Conservation (phyloP, 768 basidiomycete species). For the Boletellus emodensis region DNA sequence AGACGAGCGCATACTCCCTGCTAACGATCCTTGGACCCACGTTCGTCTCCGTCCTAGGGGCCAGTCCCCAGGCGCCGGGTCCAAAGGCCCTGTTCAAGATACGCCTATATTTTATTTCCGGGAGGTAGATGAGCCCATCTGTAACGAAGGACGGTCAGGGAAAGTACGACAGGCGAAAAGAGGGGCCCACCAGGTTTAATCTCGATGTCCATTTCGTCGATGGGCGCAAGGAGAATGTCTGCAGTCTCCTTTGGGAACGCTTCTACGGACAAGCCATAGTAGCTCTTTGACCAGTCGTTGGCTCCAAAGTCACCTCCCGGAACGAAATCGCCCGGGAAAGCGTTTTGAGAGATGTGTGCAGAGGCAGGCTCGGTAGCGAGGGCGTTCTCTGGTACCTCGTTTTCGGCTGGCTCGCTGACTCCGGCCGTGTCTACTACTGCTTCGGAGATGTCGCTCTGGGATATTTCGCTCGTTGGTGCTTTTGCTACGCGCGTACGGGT, state of each 20-base stretch:
- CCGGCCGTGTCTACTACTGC: constrained; percentile 19
- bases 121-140: constrained; percentile 94
- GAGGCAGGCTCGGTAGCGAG: constrained; percentile 12
- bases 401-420: constrained; percentile 9
- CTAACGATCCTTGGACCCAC: constrained; percentile 86
- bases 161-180: background rate
- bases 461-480: constrained; percentile 30
- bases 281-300: constrained; percentile 89
- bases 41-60: constrained; percentile 88
- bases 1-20: constrained; percentile 92
- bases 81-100: constrained; percentile 92
- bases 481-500: constrained; percentile 22
- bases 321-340: constrained; percentile 28
- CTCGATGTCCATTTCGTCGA: constrained; percentile 80
- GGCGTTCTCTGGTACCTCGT: constrained; percentile 11
- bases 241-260: constrained; percentile 77
- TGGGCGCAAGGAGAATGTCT: constrained; percentile 66
- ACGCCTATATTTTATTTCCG: constrained; percentile 95
- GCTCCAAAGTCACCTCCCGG: constrained; percentile 16
- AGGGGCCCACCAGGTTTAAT: constrained; percentile 78
- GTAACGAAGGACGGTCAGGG: background rate
- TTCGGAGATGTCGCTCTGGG: constrained; percentile 17
- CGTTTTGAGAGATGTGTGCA: constrained; percentile 11
- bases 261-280: constrained; percentile 70
- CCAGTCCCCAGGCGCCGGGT: constrained; percentile 95